phyloP scores from a whole-genome alignment of 495 filamentous ascomycete species.

The Cenococcum geophilum region DNA sequence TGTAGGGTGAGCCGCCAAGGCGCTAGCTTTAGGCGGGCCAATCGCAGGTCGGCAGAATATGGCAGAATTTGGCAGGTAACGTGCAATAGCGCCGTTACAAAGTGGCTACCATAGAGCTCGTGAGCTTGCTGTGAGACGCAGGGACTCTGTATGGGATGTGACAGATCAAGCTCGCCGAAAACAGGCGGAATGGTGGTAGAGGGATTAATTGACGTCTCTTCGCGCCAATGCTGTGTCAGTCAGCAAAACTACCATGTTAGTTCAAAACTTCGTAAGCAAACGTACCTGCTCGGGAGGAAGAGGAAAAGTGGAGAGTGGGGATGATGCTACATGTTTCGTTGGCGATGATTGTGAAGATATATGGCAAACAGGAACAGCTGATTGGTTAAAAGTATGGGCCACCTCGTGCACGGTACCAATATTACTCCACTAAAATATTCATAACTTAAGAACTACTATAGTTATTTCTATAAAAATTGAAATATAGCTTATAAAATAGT shows the following conservation, averaged over 20 bases:
- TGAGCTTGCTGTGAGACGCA: slow-evolving; percentile 2
- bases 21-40: too few species aligned
- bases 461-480: too few species aligned
- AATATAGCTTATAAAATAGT: too few species aligned
- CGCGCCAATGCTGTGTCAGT: too few species aligned
- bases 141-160: slow-evolving; percentile 7
- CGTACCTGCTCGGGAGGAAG: background rate
- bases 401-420: too few species aligned
- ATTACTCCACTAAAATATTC: too few species aligned
- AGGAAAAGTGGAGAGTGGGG: background rate
- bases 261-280: background rate
- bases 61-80: too few species aligned
- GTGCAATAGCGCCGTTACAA: too few species aligned
- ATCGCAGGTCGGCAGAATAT: too few species aligned
- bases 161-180: slow-evolving; percentile 6
- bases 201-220: slow-evolving; percentile 8
- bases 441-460: too few species aligned
- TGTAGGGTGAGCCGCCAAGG: too few species aligned
- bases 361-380: background rate
- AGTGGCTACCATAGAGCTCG: background rate
- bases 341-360: background rate
- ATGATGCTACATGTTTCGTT: background rate
- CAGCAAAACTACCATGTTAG: background rate
- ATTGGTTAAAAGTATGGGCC: background rate
- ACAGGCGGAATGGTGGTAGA: background rate